These are phyloP conservation scores for Euclidium syriacum DNA, from an alignment of 345 rosid genomes.

Conservation along the genomic window DNA sequence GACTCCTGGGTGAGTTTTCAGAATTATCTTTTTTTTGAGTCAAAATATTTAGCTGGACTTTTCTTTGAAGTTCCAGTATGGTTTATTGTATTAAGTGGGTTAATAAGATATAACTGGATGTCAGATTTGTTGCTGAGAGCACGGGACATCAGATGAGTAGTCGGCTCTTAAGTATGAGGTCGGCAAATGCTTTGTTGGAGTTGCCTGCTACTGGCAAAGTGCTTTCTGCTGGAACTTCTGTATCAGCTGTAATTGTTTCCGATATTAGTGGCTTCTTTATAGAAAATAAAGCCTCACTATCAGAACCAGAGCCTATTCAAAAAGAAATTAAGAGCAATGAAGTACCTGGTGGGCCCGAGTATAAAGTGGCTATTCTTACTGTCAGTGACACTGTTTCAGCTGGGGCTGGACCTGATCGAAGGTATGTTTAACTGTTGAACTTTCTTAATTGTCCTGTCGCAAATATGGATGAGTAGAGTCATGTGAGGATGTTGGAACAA, in stretches of 20 bases:
- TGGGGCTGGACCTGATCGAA: conserved; percentile 84
- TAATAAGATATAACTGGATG: conserved; percentile 17
- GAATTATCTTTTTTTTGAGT: conserved; percentile 7
- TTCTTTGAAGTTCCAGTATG: not conserved
- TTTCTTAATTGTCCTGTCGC: conserved; percentile 4
- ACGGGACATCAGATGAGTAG: conserved; percentile 91
- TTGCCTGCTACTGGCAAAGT: conserved; percentile 60
- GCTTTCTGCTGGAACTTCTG: conserved; percentile 67
- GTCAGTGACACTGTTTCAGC: conserved; percentile 92
- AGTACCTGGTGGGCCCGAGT: conserved; percentile 28
- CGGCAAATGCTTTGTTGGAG: conserved; percentile 85
- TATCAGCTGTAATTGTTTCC: conserved; percentile 63
- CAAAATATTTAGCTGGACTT: not conserved
- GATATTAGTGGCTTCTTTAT: conserved; percentile 39
- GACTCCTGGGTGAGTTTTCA: conserved; percentile 58
- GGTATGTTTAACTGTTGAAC: conserved; percentile 42
- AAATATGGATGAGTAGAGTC: not conserved
- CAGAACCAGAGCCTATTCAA: conserved; percentile 31
- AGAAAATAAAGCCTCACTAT: conserved; percentile 22
- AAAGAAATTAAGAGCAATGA: conserved; percentile 31
- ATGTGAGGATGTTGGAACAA: not conserved
- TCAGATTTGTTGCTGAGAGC: conserved; percentile 91
- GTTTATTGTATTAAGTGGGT: not conserved
- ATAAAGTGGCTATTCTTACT: conserved; percentile 72
- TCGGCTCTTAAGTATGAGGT: conserved; percentile 88